Base-by-base conservation (phyloP, 2,329 filamentous ascomycete genomes). In the Colletotrichum chrysophilum region DNA sequence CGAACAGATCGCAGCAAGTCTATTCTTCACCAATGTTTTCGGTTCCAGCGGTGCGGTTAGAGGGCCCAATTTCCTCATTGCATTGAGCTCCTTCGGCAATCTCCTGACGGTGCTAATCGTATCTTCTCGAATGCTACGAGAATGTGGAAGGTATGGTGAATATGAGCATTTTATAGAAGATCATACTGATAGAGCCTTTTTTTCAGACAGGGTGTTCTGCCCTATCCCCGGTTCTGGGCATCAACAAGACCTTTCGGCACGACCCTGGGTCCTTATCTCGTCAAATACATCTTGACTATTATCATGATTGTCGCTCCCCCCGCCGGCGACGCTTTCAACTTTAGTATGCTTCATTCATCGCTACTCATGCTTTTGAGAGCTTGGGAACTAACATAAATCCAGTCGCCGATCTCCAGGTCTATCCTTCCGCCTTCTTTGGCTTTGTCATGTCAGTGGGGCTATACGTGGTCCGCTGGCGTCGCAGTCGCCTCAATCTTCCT, bases 311-410 rank as follows among this genome's bases (percentile, higher is more conserved):
- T 91, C 0, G 90, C 88, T 0, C 87, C 90, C 1, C 91, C 92
- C 0, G 89, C 91, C 1, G 91, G 92, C 2, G 91, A 93, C 79
- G 92, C 92, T 0, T 93, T 93, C 80, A 89, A 90, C 74, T 93
- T 93, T 78, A 85, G 88, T 89, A 79, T 58, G 3, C 62, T 9
- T 4, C 8, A 2, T 2, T 5, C 38, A 12, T n/a, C 10, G 38
- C 13, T 0, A 13, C 26, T 7, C 10, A 10, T 9, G 3, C 2
- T 12, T 38, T 38, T 18, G 16, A 38, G 1, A 38, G 36, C 4
- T 7, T 12, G 3, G 16, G 14, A 7, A 34, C 58, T 69, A 18
- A 70, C 24, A 4, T 2, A 5, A 2, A 12, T n/a, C 26, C 2
- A 74, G 71, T 74, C 6, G 70, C 70, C 34, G 66, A 74, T 78